Evolutionary conservation across 1,139 yeast species (phyloP).

Genomic region (Magnusiomyces magnusii): DNA sequence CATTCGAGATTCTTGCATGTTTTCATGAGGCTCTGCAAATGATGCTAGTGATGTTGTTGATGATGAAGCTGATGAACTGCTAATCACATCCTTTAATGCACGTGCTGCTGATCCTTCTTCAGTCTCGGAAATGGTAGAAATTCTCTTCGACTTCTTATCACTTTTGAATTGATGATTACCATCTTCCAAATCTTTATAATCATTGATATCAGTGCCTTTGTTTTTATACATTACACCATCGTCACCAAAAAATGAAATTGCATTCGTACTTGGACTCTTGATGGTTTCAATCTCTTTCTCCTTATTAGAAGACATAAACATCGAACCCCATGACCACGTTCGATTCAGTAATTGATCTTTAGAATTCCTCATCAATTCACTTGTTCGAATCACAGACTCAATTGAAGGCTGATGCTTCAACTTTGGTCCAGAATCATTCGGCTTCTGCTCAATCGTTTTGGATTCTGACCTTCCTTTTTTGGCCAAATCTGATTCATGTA

Average conservation of each 20-base stretch:
- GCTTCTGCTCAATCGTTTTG: too few species aligned
- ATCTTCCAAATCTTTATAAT: background rate
- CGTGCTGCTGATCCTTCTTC: background rate
- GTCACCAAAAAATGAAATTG: background rate
- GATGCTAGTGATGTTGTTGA: background rate
- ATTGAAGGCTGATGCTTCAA: background rate
- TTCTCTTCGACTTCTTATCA: background rate
- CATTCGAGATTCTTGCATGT: background rate
- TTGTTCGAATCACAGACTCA: background rate
- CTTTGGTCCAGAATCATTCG: background rate
- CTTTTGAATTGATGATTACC: background rate
- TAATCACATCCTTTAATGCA: background rate
- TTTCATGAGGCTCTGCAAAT: background rate
- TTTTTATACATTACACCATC: background rate
- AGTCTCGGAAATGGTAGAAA: background rate
- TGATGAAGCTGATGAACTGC: background rate
- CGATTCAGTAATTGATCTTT: background rate
- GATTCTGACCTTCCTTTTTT: background rate
- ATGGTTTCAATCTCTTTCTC: background rate
- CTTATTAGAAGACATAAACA: background rate
- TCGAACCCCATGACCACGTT: background rate
- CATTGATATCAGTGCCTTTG: background rate
- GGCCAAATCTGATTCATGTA: background rate
- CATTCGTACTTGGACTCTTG: background rate
- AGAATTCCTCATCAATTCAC: background rate